phyloP scores from a whole-genome alignment of 2,329 filamentous ascomycete genomes.

The Penicillium sp. region DNA sequence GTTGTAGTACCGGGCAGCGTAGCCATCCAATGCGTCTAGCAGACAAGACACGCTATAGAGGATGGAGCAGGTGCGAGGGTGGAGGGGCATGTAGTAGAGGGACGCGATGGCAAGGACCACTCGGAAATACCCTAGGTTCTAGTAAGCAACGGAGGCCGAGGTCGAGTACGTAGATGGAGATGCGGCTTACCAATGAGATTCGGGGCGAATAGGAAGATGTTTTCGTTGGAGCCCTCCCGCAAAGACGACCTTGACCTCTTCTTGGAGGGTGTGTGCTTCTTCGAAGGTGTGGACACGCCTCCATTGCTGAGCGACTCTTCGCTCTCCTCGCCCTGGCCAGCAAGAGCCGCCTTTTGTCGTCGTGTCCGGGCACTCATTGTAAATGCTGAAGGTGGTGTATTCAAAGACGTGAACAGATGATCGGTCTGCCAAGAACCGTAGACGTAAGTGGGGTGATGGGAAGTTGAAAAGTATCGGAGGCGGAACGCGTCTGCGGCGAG shows the following conservation, averaged over 20 bases:
- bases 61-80: constrained; percentile 89
- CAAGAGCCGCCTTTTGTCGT: constrained; percentile 39
- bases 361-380: constrained; percentile 41
- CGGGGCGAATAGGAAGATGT: constrained; percentile 78
- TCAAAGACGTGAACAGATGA: background rate
- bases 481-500: background rate
- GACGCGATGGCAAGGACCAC: constrained; percentile 83
- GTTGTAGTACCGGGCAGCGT: constrained; percentile 81
- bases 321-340: constrained; percentile 31
- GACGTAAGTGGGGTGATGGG: background rate
- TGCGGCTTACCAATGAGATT: constrained; percentile 70
- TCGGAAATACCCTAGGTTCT: constrained; percentile 65
- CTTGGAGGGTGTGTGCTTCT: constrained; percentile 26
- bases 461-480: background rate
- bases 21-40: constrained; percentile 90
- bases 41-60: constrained; percentile 88
- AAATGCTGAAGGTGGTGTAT: background rate
- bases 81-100: constrained; percentile 98
- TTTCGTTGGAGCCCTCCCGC: constrained; percentile 54
- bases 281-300: constrained; percentile 30
- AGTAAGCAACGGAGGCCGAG: constrained; percentile 1
- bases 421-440: background rate
- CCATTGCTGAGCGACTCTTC: constrained; percentile 32
- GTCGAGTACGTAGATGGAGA: background rate
- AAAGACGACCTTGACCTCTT: constrained; percentile 27